Evolutionary conservation across 371 early-diverging fungal species (phyloP), one percentile per base, ranked within the genome.

Genomic region (Mortierella sp.): DNA sequence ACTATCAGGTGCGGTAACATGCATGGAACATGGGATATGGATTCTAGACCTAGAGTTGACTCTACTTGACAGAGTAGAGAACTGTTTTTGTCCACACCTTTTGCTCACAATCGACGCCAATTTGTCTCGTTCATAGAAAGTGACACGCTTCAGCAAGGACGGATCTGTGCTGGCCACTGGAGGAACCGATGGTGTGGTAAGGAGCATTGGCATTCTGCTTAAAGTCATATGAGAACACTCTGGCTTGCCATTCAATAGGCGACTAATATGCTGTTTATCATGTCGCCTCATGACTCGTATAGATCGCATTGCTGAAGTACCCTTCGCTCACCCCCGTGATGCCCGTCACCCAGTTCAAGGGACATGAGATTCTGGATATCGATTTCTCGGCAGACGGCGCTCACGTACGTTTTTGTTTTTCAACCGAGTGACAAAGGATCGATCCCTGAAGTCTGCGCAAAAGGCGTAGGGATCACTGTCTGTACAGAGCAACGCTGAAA

Each of bases 91-190:
- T 34, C 19, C 22, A 8, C 8, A 2, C 6, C 29, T 7, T 7
- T 31, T 58, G 7, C 1, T 34, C 3, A 34, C 61, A 34, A 9
- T 34, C 61, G 9, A 24, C 16, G 4, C 6, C 34, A 22, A 26
- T 41, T 41, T 45, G n/a, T 26, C 6, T 19, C 26, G 5, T 52
- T 53, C 2, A 22, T 64, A 89, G 86, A 86, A 85, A 85, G 90
- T 88, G 4, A 87, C 80, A 8, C 89, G 90, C 2, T 91, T 90
- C 74, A 89, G 82, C 73, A 68, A 84, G 45, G 89, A 89, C 72
- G 94, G 94, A 11, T 82, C 72, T n/a, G 74, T 92, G 53, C 64
- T 94, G 29, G 93, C 91, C 6, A 89, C 90, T 16, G 94, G 93
- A 2, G 88, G 93, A 41, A 91, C 94, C 5, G 91, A 93, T 70